Base-by-base conservation (phyloP, 2,329 filamentous ascomycete genomes). In the Cladophialophora yegresii region DNA sequence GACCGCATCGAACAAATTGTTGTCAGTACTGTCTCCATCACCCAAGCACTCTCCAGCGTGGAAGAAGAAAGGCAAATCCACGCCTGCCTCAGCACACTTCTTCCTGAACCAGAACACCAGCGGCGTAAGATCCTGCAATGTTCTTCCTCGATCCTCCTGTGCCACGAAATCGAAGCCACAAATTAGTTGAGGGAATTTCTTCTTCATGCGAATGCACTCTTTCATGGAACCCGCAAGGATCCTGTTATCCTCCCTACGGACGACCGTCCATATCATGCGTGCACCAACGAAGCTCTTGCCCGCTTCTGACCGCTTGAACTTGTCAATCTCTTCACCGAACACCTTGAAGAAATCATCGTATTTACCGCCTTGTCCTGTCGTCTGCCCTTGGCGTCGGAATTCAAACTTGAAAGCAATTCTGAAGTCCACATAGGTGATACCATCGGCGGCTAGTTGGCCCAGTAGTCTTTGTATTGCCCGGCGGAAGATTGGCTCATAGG, bases 91-190 rank as follows among this genome's bases (percentile, higher is more conserved):
- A 0, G 86, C 85, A 75, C 92, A 97, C 71, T 89, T 86, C 76
- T 93, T 93, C 69, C 88, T 88, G 83, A 98, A 97, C 92, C 92
- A 97, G 77, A 97, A 93, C 0, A 98, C 80, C 72, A 96, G 87
- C 0, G 93, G 92, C 0, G 93, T 83, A 3, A 96, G 79, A 70
- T 95, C 90, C 32, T 84, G 82, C 28, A 97, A 84, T 0, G 92
- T 84, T 12, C 90, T 85, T 0, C 92, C 93, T 0, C 83, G 76
- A 73, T 96, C 90, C 79, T 97, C 93, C 76, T 93, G 90, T 0
- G 92, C 93, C 4, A 96, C 92, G 9, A 97, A 79, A 76, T 98
- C 93, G 77, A 92, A 97, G 10, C 93, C 93, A 28, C 89, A 87
- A 71, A 97, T 86, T 7, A 96, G 82, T 56, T 92, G 82, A 0